Base-by-base conservation (phyloP, 352 stramenopile species). In the Hyaloperonospora brassicae region DNA sequence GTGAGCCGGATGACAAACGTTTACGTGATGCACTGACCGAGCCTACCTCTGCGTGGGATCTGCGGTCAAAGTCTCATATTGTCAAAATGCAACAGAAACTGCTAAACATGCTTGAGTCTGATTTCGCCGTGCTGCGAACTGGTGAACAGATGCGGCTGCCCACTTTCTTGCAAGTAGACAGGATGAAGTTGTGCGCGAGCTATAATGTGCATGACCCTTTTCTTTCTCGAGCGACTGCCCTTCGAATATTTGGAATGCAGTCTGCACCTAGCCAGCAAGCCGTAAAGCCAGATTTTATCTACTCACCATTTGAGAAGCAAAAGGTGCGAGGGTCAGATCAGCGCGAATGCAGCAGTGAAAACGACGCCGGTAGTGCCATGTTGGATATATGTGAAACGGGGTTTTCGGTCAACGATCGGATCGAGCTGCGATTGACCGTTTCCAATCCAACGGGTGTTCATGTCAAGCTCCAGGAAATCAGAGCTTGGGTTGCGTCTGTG, bases 391-490 rank as follows among this genome's bases (percentile, higher is more conserved):
- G 77, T 40, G 68, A 84, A 52, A 57, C 47, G 17, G 57, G 51
- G 7, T 87, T 86, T 47, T 71, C 84, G 5, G 54, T 79, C 39
- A 46, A 77, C 47, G 84, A 91, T 47, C 63, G 50, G 24, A 62
- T 93, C 14, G 68, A 79, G 17, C 50, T 91, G 5, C 67, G 81
- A 27, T 58, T 91, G 46, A 57, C 52, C 2, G 46, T 91, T 27
- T 80, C 80, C 1, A 93, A 93, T 39, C 84, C 79, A 36, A 64
- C 79, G 2, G 76, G 79, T 7, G 67, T 93, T n/a, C 23, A 50
- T 12, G 48, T 92, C 4, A 73, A 84, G 27, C 44, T 91, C 14
- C 73, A 89, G 36, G 70, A 89, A 43, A 53, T 87, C 17, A 72
- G 57, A 35, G 62, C 68, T 7, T 90, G 79, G 79, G 57, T 88